These are phyloP conservation scores for Arctium minus DNA, from an alignment of 129 eudicot species.

Conservation along the genomic window DNA sequence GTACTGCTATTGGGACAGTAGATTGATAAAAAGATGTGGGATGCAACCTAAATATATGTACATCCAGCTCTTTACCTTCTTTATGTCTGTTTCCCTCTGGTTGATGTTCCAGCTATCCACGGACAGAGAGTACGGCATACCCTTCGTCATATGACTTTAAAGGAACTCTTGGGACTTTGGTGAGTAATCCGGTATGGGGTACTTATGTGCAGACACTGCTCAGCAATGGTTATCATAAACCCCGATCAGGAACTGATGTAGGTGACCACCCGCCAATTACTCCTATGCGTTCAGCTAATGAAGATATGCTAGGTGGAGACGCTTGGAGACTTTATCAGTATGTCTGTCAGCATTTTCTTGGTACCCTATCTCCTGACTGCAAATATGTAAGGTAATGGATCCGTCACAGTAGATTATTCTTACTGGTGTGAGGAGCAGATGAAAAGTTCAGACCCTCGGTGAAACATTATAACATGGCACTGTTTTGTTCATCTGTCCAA, in stretches of 20 bases:
- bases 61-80: background rate
- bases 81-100: background rate
- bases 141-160: conserved; percentile 88
- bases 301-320: conserved; percentile 80
- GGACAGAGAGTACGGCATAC: conserved; percentile 96
- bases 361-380: conserved; percentile 81
- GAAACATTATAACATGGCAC: background rate
- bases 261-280: conserved; percentile 99
- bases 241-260: conserved; percentile 76
- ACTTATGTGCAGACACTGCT: conserved; percentile 55
- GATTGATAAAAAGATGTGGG: background rate
- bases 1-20: background rate
- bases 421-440: background rate
- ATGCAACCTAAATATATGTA: background rate
- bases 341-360: conserved; percentile 90
- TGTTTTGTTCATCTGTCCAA: background rate
- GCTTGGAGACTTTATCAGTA: conserved; percentile 94
- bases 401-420: background rate
- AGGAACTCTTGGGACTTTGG: conserved; percentile 69
- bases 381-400: conserved; percentile 59
- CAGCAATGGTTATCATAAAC: conserved; percentile 57
- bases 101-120: conserved; percentile 69
- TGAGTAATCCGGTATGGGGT: conserved; percentile 66
- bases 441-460: background rate
- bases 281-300: conserved; percentile 85